Evolutionary conservation across 2,329 filamentous ascomycete species (phyloP), one percentile per base, ranked within the genome.

Genomic region (Neonectria magnoliae): DNA sequence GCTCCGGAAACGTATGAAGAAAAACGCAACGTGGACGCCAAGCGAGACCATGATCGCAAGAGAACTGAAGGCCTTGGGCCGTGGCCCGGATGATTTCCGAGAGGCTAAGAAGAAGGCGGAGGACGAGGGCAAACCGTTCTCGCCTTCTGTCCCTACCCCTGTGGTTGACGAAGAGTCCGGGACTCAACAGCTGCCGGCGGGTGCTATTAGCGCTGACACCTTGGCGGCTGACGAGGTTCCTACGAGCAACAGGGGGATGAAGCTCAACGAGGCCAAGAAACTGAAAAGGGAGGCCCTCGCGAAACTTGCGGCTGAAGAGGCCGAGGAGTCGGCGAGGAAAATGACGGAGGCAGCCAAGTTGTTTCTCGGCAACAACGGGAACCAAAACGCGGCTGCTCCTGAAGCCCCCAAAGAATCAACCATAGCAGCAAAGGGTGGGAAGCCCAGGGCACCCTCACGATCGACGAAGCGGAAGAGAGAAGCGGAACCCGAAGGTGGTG

Each of bases 1-100:
- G 67, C 83, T 96, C 8, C 84, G 93, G 65, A 96, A 96, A 80
- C 86, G 91, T 18, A 96, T 96, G 93, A 96, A 96, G 85, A 96
- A 96, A 84, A 96, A 96, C 74, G 91, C 92, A 0, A 90, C 92
- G 5, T 96, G 93, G 93, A 90, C 88, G 3, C 93, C 93, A 0
- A 94, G 91, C 67, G 91, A 93, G 71, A 94, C 93, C 0, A 96
- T 96, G 93, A 92, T 95, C 68, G 88, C 91, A 16, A 85, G 92
- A 31, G 92, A 95, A 78, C 85, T 96, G 1, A 91, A 91, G 76
- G 83, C 84, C 20, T 84, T 93, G 18, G 90, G 90, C 1, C 89
- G 93, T 48, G 89, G 89, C 3, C 83, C 88, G 16, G 88, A 90
- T 57, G 87, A 87, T 7, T 91, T 86, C 71, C 83, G 81, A 47